Evolutionary conservation across 108 stramenopile genomes (phyloP).

Genomic region (Epipyxis sp.): DNA sequence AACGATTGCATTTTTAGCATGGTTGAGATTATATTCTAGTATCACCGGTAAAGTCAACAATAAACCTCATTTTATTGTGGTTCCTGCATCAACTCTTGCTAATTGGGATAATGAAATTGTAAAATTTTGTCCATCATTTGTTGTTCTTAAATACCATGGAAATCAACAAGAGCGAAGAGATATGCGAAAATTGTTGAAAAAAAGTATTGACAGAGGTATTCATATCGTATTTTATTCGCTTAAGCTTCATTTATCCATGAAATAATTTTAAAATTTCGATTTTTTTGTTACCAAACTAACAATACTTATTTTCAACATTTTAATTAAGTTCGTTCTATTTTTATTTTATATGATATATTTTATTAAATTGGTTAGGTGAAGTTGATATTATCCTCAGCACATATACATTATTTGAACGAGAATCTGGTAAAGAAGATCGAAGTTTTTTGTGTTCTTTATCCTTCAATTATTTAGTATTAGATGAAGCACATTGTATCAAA

Average conservation of each 20-base stretch:
- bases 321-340: too few species aligned
- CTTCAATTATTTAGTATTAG: slow-evolving; percentile 54
- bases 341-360: neutral
- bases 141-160: slow-evolving; percentile 50
- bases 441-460: slow-evolving; percentile 32
- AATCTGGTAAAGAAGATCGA: slow-evolving; percentile 38
- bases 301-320: too few species aligned
- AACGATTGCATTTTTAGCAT: slow-evolving; percentile 47
- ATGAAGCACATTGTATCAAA: slow-evolving; percentile 59
- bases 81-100: slow-evolving; percentile 54
- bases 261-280: neutral
- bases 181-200: neutral
- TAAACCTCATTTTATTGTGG: slow-evolving; percentile 47
- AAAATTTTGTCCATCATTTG: slow-evolving; percentile 44
- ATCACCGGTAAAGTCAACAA: neutral
- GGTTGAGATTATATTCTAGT: neutral
- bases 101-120: slow-evolving; percentile 53
- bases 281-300: neutral
- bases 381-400: slow-evolving; percentile 51
- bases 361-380: neutral
- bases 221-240: neutral
- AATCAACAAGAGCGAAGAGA: slow-evolving; percentile 8
- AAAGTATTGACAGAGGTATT: neutral
- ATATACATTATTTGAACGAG: slow-evolving; percentile 50
- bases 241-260: neutral